A percentile compares a stretch with the other conserved stretches of the same genome.
phyloP scores from a whole-genome alignment of 78 protist species.

The Dictyostelium capitatum region DNA sequence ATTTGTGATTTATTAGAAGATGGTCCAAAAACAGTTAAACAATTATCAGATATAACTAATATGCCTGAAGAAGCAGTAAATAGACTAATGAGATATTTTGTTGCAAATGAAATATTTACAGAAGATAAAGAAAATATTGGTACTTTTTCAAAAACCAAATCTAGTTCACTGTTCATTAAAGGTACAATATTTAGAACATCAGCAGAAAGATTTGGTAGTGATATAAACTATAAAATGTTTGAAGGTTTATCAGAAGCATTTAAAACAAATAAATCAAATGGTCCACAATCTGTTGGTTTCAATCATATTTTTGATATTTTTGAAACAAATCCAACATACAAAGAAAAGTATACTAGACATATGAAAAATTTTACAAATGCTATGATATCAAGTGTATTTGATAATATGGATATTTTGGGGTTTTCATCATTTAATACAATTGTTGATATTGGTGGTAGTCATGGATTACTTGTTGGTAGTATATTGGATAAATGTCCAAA shows the following conservation, averaged over 20 bases:
- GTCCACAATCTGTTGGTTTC: neutral
- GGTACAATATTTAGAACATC: neutral
- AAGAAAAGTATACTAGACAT: neutral
- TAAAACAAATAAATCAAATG: neutral
- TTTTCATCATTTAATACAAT: neutral
- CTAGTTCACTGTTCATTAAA: neutral
- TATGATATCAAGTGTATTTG: neutral
- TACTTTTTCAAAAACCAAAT: neutral
- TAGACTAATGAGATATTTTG: slow-evolving; percentile 6
- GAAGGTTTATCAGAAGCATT: neutral
- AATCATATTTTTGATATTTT: neutral
- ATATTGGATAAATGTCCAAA: neutral
- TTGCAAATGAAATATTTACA: neutral
- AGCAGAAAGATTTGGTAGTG: too few relatives aligned
- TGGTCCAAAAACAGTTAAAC: neutral
- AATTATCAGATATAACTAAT: neutral
- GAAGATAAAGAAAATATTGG: neutral
- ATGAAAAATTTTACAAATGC: too few relatives aligned
- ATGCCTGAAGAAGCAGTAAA: neutral
- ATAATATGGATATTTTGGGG: neutral
- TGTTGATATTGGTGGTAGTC: slow-evolving; percentile 44
- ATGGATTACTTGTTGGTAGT: neutral
- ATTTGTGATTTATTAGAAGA: slow-evolving; percentile 33
- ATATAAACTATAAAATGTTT: neutral
- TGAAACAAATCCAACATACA: neutral